Percentiles rank a stretch among this genome's conserved stretches.
These are phyloP conservation scores for Dicorynia guianensis DNA, from an alignment of 306 rosid species.

Conservation along the genomic window DNA sequence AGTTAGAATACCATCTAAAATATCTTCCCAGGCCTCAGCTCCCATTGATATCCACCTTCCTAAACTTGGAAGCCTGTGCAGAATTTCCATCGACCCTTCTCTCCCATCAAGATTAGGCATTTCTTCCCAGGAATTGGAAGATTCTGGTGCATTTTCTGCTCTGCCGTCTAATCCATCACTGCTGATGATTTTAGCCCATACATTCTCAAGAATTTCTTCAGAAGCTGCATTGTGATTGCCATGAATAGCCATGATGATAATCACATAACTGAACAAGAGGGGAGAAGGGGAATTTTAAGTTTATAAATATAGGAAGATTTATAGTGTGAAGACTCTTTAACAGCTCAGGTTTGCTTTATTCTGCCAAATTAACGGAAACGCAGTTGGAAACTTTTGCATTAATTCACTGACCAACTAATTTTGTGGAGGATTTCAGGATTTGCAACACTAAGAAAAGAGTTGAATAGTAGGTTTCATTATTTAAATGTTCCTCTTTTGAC, in stretches of 20 bases:
- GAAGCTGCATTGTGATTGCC: conserved; percentile 47
- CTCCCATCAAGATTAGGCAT: conserved; percentile 62
- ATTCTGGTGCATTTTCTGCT: conserved; percentile 34
- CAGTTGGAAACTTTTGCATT: conserved; percentile 61
- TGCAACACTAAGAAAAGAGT: conserved; percentile 39
- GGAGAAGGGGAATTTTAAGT: conserved; percentile 23
- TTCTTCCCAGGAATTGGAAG: conserved; percentile 63
- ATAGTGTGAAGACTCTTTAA: conserved; percentile 43
- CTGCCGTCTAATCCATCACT: conserved; percentile 38
- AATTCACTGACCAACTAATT: conserved; percentile 61
- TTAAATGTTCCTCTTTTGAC: conserved; percentile 51
- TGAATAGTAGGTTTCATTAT: conserved; percentile 9
- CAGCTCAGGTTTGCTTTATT: conserved; percentile 58
- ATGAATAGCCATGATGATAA: conserved; percentile 55
- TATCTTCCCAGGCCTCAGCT: conserved; percentile 85
- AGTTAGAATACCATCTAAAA: conserved; percentile 50
- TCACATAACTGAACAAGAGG: conserved; percentile 33
- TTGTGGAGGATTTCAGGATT: conserved; percentile 53
- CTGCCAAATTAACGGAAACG: conserved; percentile 43
- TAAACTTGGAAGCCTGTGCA: conserved; percentile 81
- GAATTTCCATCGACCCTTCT: conserved; percentile 65
- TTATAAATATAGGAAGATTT: conserved; percentile 37
- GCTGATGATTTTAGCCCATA: conserved; percentile 79
- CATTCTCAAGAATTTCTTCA: conserved; percentile 79
- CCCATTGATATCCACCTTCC: conserved; percentile 98